These are phyloP conservation scores for Decorospora gaudefroyi DNA, from an alignment of 2,329 filamentous ascomycete species.

Conservation along the genomic window DNA sequence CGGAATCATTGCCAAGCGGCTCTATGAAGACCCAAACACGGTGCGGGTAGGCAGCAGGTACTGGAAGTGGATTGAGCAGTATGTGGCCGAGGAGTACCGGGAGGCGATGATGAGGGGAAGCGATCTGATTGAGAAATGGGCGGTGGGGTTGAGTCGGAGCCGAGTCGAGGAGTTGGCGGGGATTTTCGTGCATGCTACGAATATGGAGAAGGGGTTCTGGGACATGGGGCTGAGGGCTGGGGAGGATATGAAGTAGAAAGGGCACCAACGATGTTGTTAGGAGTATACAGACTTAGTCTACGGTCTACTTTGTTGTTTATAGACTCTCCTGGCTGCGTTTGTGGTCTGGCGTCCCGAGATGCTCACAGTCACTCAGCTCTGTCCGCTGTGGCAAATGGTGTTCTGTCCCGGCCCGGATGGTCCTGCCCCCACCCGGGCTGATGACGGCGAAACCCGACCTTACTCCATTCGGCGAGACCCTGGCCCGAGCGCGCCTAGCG, in stretches of 20 bases:
- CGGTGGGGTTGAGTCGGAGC: slow-evolving; percentile 70
- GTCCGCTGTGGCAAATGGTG: slow-evolving; percentile 10
- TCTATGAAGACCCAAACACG: slow-evolving; percentile 67
- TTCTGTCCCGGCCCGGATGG: background rate
- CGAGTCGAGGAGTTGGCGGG: slow-evolving; percentile 80
- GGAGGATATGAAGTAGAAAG: background rate
- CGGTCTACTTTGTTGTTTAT: no score
- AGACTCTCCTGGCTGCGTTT: no score
- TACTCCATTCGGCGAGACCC: slow-evolving; percentile 13
- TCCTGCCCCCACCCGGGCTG: slow-evolving; percentile 11
- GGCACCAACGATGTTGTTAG: background rate
- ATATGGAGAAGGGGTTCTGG: slow-evolving; percentile 78
- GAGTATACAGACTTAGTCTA: no score
- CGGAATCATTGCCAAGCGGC: slow-evolving; percentile 72
- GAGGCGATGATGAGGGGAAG: slow-evolving; percentile 69
- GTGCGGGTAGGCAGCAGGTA: slow-evolving; percentile 70
- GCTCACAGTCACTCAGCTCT: background rate
- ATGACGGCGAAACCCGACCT: slow-evolving; percentile 11
- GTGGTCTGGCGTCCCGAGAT: no score
- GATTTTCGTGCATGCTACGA: slow-evolving; percentile 87
- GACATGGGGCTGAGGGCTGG: slow-evolving; percentile 61
- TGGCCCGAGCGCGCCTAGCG: slow-evolving; percentile 13
- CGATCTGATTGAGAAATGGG: slow-evolving; percentile 77
- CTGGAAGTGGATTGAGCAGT: slow-evolving; percentile 91
- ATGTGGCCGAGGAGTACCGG: slow-evolving; percentile 77